Conservation (phyloP, 495 filamentous ascomycete species). For the Pseudomonodictys pantanalensis region DNA sequence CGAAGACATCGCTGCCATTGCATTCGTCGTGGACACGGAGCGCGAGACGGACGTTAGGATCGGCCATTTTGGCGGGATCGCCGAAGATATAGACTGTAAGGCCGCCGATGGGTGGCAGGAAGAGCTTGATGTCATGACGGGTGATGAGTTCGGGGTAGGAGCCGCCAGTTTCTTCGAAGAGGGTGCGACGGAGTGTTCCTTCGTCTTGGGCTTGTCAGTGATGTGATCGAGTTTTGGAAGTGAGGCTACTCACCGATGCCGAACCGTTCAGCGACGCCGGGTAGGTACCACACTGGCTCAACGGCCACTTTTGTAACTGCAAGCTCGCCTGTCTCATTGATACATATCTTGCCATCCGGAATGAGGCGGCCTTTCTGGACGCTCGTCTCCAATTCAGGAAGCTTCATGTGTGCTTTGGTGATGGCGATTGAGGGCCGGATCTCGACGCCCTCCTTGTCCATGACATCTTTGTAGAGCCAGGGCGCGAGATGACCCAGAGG, state of each 20-base stretch:
- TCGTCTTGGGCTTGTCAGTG: constrained; percentile 73
- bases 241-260: constrained; percentile 62
- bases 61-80: constrained; percentile 86
- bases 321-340: constrained; percentile 79
- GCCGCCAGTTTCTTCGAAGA: constrained; percentile 95
- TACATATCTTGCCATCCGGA: constrained; percentile 86
- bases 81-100: constrained; percentile 97
- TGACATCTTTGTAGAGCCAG: constrained; percentile 69
- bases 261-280: constrained; percentile 91
- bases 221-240: background rate
- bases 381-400: constrained; percentile 88
- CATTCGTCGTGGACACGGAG: constrained; percentile 94
- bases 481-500: constrained; percentile 87
- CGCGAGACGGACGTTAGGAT: constrained; percentile 78
- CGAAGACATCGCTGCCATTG: constrained; percentile 97
- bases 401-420: constrained; percentile 93
- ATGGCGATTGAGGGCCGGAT: constrained; percentile 93
- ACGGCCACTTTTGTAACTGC: constrained; percentile 96
- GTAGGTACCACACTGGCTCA: constrained; percentile 93
- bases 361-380: constrained; percentile 73
- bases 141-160: constrained; percentile 91
- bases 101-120: constrained; percentile 93
- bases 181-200: constrained; percentile 72
- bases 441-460: constrained; percentile 70
- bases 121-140: constrained; percentile 88